These are phyloP conservation scores for Eleusine indica DNA, from an alignment of 176 grass and related monocot species.

Conservation along the genomic window DNA sequence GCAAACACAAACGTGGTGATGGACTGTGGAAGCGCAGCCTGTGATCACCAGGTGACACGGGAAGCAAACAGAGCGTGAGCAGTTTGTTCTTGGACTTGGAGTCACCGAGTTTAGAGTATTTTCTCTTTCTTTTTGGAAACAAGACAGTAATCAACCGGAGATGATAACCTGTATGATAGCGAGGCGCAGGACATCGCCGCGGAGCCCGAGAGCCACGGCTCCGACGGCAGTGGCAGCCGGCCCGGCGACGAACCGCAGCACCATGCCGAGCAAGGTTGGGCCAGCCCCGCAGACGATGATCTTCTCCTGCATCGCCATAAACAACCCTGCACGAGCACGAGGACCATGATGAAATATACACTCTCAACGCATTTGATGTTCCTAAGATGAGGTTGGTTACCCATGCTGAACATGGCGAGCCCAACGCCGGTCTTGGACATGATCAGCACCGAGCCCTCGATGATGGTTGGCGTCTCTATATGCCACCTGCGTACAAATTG, in stretches of 20 bases:
- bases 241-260: slow-evolving; percentile 65
- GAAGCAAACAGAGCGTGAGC: background rate
- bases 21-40: slow-evolving; percentile 83
- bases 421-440: slow-evolving; percentile 80
- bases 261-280: slow-evolving; percentile 62
- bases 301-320: slow-evolving; percentile 92
- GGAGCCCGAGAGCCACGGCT: slow-evolving; percentile 57
- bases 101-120: background rate
- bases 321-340: slow-evolving; percentile 54
- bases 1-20: slow-evolving; percentile 80
- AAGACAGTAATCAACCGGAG: background rate
- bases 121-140: background rate
- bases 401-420: slow-evolving; percentile 88
- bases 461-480: slow-evolving; percentile 70
- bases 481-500: slow-evolving; percentile 56
- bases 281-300: slow-evolving; percentile 60
- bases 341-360: background rate
- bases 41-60: background rate
- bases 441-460: slow-evolving; percentile 73
- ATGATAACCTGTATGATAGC: slow-evolving; percentile 67
- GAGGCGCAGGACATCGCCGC: slow-evolving; percentile 64
- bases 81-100: background rate
- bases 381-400: slow-evolving; percentile 22
- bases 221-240: slow-evolving; percentile 54
- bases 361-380: background rate